Evolutionary conservation across 768 basidiomycete species (phyloP), one percentile per base, ranked within the genome.

Genomic region (Lentinula sp.): DNA sequence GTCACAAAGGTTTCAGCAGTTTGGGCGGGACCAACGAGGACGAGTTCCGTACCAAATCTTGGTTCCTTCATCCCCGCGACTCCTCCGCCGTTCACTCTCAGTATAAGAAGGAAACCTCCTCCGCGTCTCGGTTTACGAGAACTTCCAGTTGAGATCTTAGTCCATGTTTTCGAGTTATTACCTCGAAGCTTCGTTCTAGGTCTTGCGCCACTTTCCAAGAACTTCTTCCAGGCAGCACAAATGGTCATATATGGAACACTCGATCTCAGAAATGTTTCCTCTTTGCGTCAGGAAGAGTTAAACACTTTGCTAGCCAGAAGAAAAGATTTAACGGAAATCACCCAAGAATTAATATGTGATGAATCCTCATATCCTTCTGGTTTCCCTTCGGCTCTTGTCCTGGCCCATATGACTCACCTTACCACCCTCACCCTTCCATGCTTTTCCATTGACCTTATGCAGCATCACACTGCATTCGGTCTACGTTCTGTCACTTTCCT

Each of bases 361-460:
- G 53, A 43, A 52, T 61, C 63, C n/a, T 40, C 61, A 65, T 69
- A 62, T 67, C 69, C n/a, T 64, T 66, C 37, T 67, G 76, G 73
- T 16, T 76, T 78, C 5, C 74, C 76, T 0, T 78, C 81, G 60
- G 75, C 76, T 2, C 67, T 77, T 49, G 78, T 76, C 1, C 70
- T 82, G 43, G 74, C 78, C 51, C 76, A 78, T 16, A 81, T 82
- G 81, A 71, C 74, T n/a, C 72, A 71, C 39, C 69, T 82, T 13
- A 74, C 70, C 6, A 67, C 73, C 16, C 68, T 80, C 18, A 71
- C 73, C 15, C 72, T 80, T 34, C 78, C 79, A 7, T 71, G 74
- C 1, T 81, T 79, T 62, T 77, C 80, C 59, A 57, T 69, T 28
- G 72, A 74, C 16, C 73, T 81, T 49, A 69, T 82, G 59, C 71